These are phyloP conservation scores for Aphanomyces cochlioides DNA, from an alignment of 352 stramenopile genomes.

Conservation along the genomic window DNA sequence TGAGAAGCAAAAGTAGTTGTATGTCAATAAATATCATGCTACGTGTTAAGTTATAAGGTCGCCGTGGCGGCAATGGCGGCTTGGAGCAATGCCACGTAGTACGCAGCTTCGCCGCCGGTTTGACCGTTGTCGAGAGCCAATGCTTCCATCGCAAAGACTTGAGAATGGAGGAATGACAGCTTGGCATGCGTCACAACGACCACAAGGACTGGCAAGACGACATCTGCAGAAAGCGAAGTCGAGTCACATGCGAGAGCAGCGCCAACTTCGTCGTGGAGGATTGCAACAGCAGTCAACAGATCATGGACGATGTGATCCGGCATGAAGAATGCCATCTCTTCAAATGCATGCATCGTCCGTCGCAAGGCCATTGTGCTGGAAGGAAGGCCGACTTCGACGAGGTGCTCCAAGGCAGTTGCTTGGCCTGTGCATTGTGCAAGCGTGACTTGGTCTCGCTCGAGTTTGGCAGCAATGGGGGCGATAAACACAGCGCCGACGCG, in stretches of 20 bases:
- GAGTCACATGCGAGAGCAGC: constrained; percentile 40
- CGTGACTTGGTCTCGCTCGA: constrained; percentile 15
- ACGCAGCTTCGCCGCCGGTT: constrained; percentile 71
- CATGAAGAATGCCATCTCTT: constrained; percentile 63
- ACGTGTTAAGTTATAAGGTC: no score
- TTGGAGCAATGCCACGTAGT: constrained; percentile 78
- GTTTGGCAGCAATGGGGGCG: constrained; percentile 44
- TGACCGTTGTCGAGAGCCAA: constrained; percentile 59
- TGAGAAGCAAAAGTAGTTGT: no score
- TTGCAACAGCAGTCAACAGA: constrained; percentile 62
- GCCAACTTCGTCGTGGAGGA: constrained; percentile 62
- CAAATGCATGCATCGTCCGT: constrained; percentile 61
- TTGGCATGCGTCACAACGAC: constrained; percentile 65
- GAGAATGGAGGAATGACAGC: constrained; percentile 65
- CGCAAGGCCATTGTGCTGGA: constrained; percentile 36
- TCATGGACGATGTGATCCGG: constrained; percentile 57
- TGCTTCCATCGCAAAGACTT: constrained; percentile 76
- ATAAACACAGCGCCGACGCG: constrained; percentile 67
- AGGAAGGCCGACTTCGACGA: constrained; percentile 58
- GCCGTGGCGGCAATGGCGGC: constrained; percentile 49
- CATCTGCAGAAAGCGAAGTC: constrained; percentile 54
- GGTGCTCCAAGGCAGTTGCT: constrained; percentile 10
- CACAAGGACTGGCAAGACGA: constrained; percentile 71
- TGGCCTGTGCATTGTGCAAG: not conserved
- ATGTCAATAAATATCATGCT: no score